Percentiles rank a stretch among this genome's conserved stretches.
These are phyloP conservation scores for Cyberlindnera saturnus DNA, from an alignment of 805 yeast species.

Conservation along the genomic window DNA sequence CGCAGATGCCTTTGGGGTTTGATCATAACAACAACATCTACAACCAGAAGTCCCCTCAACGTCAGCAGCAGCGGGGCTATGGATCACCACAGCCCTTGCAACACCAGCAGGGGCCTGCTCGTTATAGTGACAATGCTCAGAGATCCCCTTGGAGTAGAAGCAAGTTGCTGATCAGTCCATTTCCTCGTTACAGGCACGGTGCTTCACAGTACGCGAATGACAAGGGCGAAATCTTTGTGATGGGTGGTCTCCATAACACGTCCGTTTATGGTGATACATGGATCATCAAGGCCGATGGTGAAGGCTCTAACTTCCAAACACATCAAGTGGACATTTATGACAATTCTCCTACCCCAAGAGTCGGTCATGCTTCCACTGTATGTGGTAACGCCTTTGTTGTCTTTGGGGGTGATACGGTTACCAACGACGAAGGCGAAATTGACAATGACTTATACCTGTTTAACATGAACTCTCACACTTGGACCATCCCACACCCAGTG, in stretches of 20 bases:
- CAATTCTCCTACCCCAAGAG: slow-evolving; percentile 89
- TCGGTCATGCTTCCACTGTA: slow-evolving; percentile 88
- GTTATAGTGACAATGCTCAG: slow-evolving; percentile 19
- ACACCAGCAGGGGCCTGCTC: slow-evolving; percentile 14
- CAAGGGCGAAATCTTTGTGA: slow-evolving; percentile 73
- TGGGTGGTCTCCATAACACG: slow-evolving; percentile 94
- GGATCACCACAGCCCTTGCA: slow-evolving; percentile 15
- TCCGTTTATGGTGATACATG: slow-evolving; percentile 95
- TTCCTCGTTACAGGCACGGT: slow-evolving; percentile 92
- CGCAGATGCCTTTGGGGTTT: slow-evolving; percentile 6
- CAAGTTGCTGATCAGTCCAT: slow-evolving; percentile 69
- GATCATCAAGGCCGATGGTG: slow-evolving; percentile 58
- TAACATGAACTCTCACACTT: slow-evolving; percentile 67
- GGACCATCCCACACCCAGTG: slow-evolving; percentile 72
- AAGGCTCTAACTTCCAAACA: slow-evolving; percentile 28
- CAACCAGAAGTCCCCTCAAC: slow-evolving; percentile 20
- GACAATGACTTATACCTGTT: slow-evolving; percentile 89
- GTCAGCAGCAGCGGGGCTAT: slow-evolving; percentile 9
- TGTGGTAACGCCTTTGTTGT: slow-evolving; percentile 94
- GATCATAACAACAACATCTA: slow-evolving; percentile 21
- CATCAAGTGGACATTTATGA: slow-evolving; percentile 64
- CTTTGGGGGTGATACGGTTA: slow-evolving; percentile 94
- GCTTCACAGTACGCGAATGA: slow-evolving; percentile 73
- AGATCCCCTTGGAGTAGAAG: slow-evolving; percentile 60
- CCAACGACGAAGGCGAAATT: slow-evolving; percentile 66